Base-by-base conservation (phyloP, 2,329 filamentous ascomycete species). In the Sporothrix variecibatus region DNA sequence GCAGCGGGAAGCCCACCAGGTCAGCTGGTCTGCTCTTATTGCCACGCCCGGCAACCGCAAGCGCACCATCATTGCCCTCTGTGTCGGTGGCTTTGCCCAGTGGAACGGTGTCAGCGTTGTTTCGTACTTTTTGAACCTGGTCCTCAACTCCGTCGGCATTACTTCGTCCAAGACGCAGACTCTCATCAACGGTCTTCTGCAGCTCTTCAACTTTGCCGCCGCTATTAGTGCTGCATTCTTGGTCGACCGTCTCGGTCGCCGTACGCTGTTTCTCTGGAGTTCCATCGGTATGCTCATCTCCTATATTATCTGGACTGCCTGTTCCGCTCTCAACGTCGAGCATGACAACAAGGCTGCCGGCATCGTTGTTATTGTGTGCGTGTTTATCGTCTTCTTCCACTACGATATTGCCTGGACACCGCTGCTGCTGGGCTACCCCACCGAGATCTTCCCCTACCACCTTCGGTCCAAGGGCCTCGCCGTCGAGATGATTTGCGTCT, bases 291-390 rank as follows among this genome's bases (percentile, higher is more conserved):
- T 74, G 84, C 86, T 72, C 86, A 43, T 43, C 12, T 43, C 40
- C 40, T 43, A 43, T 12, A 43, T 43, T 12, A 43, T 43, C 40
- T 43, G 40, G 40, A 43, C 40, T 12, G 40, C 40, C 40, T 43
- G 40, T 12, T 43, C 40, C 40, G 40, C 40, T 12, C 40, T 92
- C 76, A 91, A 91, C 81, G 82, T 86, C 62, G 87, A 86, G 69
- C 89, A 89, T 67, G 90, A 90, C 62, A 91, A 92, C 78, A 87
- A 78, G 20, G 64, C 71, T 20, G 73, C 73, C 53, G 73, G 70
- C 43, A 72, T 70, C 81, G 87, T 38, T 89, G 90, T 76, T 87
- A 81, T 91, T 40, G 86, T 91, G 79, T 91, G 89, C 80, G 89
- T 88, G 76, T 91, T 89, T 75, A 82, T 84, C 2, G 91, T 90